Conservation (phyloP, 305 asterid species). For the Coffea humblotiana region DNA sequence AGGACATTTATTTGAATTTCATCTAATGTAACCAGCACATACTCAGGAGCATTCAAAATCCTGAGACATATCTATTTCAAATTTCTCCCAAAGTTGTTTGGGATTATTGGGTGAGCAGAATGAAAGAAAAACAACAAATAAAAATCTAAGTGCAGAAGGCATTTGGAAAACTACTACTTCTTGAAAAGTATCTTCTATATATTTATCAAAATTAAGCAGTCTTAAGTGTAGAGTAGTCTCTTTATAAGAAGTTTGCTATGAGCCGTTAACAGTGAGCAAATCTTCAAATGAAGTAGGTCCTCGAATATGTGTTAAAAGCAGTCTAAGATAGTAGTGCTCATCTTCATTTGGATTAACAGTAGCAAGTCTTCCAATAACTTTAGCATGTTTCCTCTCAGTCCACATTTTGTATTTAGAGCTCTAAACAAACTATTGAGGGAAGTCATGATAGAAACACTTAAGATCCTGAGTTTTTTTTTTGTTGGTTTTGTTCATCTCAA, state of each 20-base stretch:
- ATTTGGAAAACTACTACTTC: background rate
- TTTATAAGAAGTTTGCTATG: background rate
- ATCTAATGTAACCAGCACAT: background rate
- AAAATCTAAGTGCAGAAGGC: background rate
- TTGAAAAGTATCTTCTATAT: background rate
- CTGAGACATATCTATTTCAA: background rate
- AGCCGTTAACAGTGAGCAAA: background rate
- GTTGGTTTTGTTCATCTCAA: background rate
- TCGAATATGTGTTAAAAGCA: too few species aligned
- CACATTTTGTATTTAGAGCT: background rate
- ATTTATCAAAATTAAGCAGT: background rate
- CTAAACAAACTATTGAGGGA: too few species aligned
- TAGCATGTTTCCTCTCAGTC: background rate
- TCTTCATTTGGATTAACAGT: background rate
- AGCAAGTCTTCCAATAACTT: background rate
- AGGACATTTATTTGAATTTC: background rate
- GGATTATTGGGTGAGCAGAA: background rate
- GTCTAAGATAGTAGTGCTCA: background rate
- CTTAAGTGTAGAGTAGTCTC: background rate
- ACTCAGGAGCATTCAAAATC: background rate
- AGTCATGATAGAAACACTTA: background rate
- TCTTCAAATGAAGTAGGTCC: too few species aligned
- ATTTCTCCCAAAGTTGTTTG: background rate
- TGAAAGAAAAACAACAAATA: background rate
- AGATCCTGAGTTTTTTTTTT: background rate